Evolutionary conservation across 2,329 filamentous ascomycete genomes (phyloP).

Genomic region (Trichoderma sp.): DNA sequence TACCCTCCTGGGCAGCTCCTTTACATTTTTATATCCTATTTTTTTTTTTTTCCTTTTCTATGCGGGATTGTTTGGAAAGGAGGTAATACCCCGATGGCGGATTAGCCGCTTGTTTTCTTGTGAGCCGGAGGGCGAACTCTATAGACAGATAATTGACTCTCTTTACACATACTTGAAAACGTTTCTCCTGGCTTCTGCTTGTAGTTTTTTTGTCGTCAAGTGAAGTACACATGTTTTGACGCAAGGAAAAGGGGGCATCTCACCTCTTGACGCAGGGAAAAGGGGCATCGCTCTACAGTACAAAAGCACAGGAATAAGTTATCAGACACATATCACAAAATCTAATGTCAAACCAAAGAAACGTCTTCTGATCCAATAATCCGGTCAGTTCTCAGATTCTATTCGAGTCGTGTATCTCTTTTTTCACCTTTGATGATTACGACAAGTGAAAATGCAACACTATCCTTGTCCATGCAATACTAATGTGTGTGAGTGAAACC

Average conservation of each 20-base stretch:
- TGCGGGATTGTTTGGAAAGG: not conserved
- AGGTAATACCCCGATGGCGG: conserved; percentile 11
- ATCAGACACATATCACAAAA: not conserved
- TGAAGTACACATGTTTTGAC: not conserved
- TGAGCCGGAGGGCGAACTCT: not conserved
- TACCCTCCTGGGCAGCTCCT: not conserved
- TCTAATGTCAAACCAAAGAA: not conserved
- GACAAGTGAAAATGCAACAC: not conserved
- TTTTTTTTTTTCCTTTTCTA: not conserved
- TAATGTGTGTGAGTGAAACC: not conserved
- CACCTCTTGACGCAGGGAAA: not conserved
- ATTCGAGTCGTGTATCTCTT: not conserved
- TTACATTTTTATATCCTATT: not conserved
- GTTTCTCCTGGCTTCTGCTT: not conserved
- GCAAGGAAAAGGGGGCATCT: not conserved
- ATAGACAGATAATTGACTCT: conserved; percentile 2
- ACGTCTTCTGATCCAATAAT: not conserved
- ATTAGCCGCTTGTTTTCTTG: not conserved
- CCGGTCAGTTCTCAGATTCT: not conserved
- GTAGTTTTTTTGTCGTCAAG: not conserved
- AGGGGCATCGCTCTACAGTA: not conserved
- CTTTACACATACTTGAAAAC: not conserved
- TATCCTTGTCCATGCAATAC: not conserved
- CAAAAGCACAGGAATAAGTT: not conserved
- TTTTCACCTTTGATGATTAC: not conserved